Percentiles rank a stretch among this genome's conserved stretches.
phyloP scores from a whole-genome alignment of 345 rosid species.

The Anacardium occidentale region DNA sequence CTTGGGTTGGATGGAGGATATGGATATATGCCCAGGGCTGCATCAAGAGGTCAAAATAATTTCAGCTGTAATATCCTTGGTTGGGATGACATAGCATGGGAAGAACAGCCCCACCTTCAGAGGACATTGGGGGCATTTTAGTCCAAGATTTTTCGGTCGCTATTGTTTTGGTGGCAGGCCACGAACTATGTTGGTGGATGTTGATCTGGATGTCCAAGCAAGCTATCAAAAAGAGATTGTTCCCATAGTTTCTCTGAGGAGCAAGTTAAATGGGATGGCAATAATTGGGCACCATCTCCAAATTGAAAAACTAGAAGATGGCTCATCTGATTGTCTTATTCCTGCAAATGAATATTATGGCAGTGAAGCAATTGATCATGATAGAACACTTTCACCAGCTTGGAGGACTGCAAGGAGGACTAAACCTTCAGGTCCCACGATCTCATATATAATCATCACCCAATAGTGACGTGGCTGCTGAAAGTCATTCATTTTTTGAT shows the following conservation, averaged over 20 bases:
- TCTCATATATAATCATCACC: conserved; percentile 45
- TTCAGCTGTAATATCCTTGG: conserved; percentile 36
- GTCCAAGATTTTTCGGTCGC: conserved; percentile 39
- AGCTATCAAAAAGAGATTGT: conserved; percentile 72
- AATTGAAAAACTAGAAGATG: conserved; percentile 69
- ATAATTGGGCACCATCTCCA: conserved; percentile 90
- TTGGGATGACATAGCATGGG: conserved; percentile 62
- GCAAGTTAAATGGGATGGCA: conserved; percentile 83
- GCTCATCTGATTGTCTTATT: conserved; percentile 57
- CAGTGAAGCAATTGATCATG: conserved; percentile 48
- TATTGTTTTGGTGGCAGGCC: conserved; percentile 42
- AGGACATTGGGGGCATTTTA: conserved; percentile 44
- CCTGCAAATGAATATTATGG: conserved; percentile 40
- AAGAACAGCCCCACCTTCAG: conserved; percentile 37
- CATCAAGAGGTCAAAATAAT: conserved; percentile 41
- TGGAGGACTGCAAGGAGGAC: conserved; percentile 96
- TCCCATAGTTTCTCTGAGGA: conserved; percentile 77
- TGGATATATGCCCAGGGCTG: conserved; percentile 38
- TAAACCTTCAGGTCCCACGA: conserved; percentile 75
- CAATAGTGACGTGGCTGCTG: conserved; percentile 41
- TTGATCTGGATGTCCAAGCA: conserved; percentile 84
- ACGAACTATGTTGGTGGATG: conserved; percentile 62
- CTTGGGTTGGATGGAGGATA: conserved; percentile 41
- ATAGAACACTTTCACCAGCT: conserved; percentile 56
- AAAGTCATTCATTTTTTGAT: conserved; percentile 32